Base-by-base conservation (phyloP, 805 yeast genomes). In the Cyberlindnera mississippiensis region DNA sequence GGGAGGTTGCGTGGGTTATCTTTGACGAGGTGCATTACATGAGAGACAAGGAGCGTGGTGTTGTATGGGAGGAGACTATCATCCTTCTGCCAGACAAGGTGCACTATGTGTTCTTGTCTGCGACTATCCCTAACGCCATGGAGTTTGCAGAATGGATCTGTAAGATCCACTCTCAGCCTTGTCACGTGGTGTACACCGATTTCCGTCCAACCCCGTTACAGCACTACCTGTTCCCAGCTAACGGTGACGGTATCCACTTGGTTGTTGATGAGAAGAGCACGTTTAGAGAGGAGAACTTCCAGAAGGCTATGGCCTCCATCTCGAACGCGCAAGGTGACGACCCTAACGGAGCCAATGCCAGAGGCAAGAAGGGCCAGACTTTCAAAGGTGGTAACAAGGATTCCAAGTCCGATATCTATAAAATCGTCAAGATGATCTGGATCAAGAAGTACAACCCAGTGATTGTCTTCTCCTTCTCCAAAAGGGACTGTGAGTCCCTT, bases 91-190 rank as follows among this genome's bases (percentile, higher is more conserved):
- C 99, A 4, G 97, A 95, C 55, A 90, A 90, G 70, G 97, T 93
- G 14, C 91, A 85, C 51, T 88, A 90, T 57, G 96, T 91, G 3
- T 86, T 91, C 56, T 67, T 91, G 50, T 89, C 97, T 12, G 98
- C 98, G 37, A 91, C 99, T 1, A 91, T 91, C 52, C 99, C 99
- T 19, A 91, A 91, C 61, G 96, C 98, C 2, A 85, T 87, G 90
- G 96, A 91, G 61, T 91, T 91, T 69, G 97, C 98, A 10, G 96
- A 91, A 64, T 93, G 99, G 99, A 87, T 93, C 44, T 90, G 96
- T 62, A 85, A 87, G 58, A 90, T 84, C 42, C 99, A 93, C 61
- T 72, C 76, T 34, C 99, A 95, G 64, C 99, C 99, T 6, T 93
- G 99, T 61, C 98, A 93, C 64, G 95, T 93, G 63, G 99, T 93